Conservation (phyloP, 75 land plant species). For the Chamaecyparis obtusa region DNA sequence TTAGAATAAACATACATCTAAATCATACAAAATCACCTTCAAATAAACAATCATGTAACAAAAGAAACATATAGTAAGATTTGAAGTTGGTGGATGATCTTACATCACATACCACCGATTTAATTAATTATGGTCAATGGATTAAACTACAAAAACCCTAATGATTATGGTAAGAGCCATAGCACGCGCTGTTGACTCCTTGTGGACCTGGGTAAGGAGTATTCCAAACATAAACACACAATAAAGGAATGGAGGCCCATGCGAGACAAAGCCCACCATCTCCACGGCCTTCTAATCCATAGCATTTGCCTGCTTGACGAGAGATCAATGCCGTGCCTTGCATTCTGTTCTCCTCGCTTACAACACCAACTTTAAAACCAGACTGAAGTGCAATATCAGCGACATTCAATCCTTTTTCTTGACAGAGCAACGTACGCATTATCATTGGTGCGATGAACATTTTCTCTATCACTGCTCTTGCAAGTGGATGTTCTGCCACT, state of each 20-base stretch:
- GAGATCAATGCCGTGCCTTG: background rate
- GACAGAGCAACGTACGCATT: constrained; percentile 11
- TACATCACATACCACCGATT: too few species aligned
- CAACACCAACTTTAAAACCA: constrained; percentile 15
- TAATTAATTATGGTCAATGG: too few species aligned
- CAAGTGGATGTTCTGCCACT: constrained; percentile 33
- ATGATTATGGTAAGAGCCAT: too few species aligned
- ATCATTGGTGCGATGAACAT: constrained; percentile 48
- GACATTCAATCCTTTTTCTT: background rate
- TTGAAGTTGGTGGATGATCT: too few species aligned
- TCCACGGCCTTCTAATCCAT: background rate
- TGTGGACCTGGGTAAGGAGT: background rate
- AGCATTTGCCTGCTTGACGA: background rate
- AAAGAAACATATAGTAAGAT: too few species aligned
- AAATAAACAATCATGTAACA: too few species aligned
- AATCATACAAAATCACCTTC: too few species aligned
- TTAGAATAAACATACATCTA: too few species aligned
- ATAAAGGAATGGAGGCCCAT: background rate
- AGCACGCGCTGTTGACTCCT: too few species aligned
- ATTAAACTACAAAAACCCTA: too few species aligned
- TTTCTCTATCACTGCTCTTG: constrained; percentile 45
- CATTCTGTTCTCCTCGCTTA: background rate
- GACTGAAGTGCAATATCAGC: constrained; percentile 16
- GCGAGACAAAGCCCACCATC: background rate
- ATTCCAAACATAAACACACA: background rate